Percentiles rank a stretch among this genome's conserved stretches.
Evolutionary conservation across 2,329 filamentous ascomycete species (phyloP).

Genomic region (Beauveria bassiana): DNA sequence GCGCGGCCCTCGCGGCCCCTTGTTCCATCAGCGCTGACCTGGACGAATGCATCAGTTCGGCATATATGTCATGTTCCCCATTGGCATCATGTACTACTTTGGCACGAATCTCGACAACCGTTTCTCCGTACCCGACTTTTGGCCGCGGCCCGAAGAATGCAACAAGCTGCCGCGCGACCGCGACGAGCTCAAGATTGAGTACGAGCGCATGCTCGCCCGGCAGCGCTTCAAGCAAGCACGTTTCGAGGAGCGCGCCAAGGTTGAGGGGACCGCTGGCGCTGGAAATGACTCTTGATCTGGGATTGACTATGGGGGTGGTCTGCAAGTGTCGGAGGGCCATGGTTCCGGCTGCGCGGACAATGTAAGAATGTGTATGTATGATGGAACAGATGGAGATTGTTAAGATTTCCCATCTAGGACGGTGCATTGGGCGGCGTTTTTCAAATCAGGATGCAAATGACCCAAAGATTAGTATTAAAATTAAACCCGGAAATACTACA

Average conservation of each 20-base stretch:
- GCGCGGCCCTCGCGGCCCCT: neutral
- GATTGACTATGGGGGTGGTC: too few relatives aligned
- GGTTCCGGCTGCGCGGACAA: neutral
- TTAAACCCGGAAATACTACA: neutral
- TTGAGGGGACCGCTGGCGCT: neutral
- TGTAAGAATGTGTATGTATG: constrained; percentile 8
- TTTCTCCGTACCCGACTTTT: constrained; percentile 86
- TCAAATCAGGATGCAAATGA: neutral
- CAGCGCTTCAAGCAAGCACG: constrained; percentile 66
- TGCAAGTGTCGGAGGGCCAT: too few relatives aligned
- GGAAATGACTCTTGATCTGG: neutral
- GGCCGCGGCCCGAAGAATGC: constrained; percentile 74
- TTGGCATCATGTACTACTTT: constrained; percentile 99
- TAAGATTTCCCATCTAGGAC: neutral
- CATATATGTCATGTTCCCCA: constrained; percentile 98
- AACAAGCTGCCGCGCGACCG: constrained; percentile 69
- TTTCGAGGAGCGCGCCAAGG: constrained; percentile 21
- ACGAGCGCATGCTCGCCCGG: constrained; percentile 59
- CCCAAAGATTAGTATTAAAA: neutral
- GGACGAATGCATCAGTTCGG: constrained; percentile 60
- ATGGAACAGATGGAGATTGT: neutral
- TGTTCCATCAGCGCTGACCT: neutral
- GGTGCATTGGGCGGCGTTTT: constrained; percentile 11
- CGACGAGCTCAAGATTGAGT: constrained; percentile 77
- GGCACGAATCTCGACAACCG: constrained; percentile 93